These are phyloP conservation scores for Tulasnella sp. DNA, from an alignment of 768 basidiomycete species.

Conservation along the genomic window DNA sequence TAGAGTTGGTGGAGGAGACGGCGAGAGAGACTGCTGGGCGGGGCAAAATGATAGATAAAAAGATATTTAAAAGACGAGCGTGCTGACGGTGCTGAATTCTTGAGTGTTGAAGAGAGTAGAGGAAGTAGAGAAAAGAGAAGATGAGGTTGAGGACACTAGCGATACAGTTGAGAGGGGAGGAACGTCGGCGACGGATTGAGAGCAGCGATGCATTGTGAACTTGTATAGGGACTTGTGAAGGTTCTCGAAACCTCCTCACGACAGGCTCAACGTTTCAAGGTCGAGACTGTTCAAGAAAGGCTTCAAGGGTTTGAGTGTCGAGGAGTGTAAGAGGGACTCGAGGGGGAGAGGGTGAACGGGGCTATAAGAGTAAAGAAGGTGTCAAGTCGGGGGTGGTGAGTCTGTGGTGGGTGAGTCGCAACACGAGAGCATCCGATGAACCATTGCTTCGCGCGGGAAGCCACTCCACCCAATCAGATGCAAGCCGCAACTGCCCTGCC, in stretches of 20 bases:
- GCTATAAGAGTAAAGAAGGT: neutral
- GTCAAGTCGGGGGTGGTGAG: constrained; percentile 4
- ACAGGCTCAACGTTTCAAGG: constrained; percentile 5
- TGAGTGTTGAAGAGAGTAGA: constrained; percentile 2
- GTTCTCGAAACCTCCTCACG: neutral
- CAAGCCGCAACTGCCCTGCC: constrained; percentile 1
- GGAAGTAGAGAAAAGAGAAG: neutral
- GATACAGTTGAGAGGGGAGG: constrained; percentile 3
- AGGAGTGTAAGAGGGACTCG: neutral
- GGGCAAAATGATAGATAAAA: constrained; percentile 6
- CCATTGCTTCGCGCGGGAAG: neutral
- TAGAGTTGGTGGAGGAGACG: neutral
- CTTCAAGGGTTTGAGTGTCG: neutral
- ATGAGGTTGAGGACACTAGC: neutral
- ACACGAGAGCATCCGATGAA: constrained; percentile 9
- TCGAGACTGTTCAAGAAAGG: neutral
- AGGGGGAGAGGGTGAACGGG: neutral
- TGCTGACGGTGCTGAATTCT: neutral
- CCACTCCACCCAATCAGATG: neutral
- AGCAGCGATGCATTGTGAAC: neutral
- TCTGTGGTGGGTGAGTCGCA: neutral
- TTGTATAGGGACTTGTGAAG: neutral
- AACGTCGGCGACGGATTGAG: neutral
- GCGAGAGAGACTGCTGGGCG: neutral
- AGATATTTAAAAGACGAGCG: constrained; percentile 4